Conservation (phyloP, 129 eudicot genomes). For the carrot (Daucus carota) region DNA sequence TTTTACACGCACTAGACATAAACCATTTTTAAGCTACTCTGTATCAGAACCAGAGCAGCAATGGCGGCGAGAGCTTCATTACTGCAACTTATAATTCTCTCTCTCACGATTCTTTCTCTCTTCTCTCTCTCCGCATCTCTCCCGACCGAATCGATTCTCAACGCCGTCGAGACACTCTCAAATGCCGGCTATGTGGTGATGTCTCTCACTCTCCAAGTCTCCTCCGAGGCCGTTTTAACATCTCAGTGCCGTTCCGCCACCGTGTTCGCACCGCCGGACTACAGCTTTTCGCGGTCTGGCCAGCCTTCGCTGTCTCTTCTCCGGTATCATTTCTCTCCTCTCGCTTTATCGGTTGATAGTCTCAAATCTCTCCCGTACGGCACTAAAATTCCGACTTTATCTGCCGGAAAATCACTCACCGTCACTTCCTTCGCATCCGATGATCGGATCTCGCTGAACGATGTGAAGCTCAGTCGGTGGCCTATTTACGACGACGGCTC, state of each 20-base stretch:
- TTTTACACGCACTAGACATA: no score
- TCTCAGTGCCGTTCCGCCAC: conserved; percentile 38
- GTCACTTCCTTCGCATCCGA: conserved; percentile 25
- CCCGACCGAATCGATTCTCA: conserved; percentile 35
- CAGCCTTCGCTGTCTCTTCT: conserved; percentile 52
- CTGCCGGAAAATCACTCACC: conserved; percentile 8
- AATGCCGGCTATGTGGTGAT: conserved; percentile 65
- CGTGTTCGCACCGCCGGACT: conserved; percentile 54
- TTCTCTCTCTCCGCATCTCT: conserved; percentile 30
- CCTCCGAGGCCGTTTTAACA: conserved; percentile 26
- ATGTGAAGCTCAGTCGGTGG: conserved; percentile 10
- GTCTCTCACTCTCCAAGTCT: conserved; percentile 58
- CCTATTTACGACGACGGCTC: conserved; percentile 17
- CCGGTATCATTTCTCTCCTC: conserved; percentile 47
- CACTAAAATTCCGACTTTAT: conserved; percentile 40
- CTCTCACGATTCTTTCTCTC: conserved; percentile 17
- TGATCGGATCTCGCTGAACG: conserved; percentile 14
- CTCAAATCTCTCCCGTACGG: conserved; percentile 54
- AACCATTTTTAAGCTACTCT: not conserved
- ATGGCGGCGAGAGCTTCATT: conserved; percentile 27
- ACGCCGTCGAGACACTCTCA: conserved; percentile 64
- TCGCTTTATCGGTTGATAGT: conserved; percentile 30
- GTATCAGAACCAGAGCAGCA: not conserved
- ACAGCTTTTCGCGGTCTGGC: conserved; percentile 36
- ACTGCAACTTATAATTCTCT: not conserved